These are phyloP conservation scores for Liquidambar formosana DNA, from an alignment of 164 flowering plant species.

Conservation along the genomic window DNA sequence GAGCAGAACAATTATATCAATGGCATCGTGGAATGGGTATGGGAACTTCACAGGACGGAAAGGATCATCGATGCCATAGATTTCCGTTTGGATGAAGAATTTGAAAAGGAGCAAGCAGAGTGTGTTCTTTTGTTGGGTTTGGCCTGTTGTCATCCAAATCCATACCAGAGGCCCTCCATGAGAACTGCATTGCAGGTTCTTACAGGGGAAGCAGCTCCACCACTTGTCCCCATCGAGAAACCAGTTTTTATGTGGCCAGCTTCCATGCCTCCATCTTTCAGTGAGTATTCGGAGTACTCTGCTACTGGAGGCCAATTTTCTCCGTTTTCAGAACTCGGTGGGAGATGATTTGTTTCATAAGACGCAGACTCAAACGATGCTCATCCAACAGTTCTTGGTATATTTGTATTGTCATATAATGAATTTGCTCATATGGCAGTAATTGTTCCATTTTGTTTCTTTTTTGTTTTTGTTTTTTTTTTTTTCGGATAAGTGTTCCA, in stretches of 20 bases:
- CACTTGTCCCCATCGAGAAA: constrained; percentile 35
- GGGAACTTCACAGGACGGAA: constrained; percentile 31
- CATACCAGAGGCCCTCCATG: constrained; percentile 50
- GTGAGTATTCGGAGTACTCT: constrained; percentile 8
- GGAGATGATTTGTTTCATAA: constrained; percentile 27
- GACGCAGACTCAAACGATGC: too few relatives aligned
- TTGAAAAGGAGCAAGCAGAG: constrained; percentile 26
- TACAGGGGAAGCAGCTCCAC: constrained; percentile 43
- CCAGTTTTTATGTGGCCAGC: constrained; percentile 59
- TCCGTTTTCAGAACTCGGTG: constrained; percentile 31
- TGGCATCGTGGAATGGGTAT: constrained; percentile 37
- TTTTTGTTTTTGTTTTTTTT: too few relatives aligned
- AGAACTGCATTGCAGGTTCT: constrained; percentile 42
- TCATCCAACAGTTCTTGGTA: too few relatives aligned
- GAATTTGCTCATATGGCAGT: too few relatives aligned
- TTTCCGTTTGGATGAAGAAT: constrained; percentile 22
- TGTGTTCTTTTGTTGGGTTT: constrained; percentile 37
- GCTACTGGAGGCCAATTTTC: constrained; percentile 21
- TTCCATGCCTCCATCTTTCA: constrained; percentile 22
- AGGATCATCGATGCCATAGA: constrained; percentile 33
- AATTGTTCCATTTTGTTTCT: too few relatives aligned
- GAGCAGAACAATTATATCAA: constrained; percentile 17
- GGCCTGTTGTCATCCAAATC: constrained; percentile 61
- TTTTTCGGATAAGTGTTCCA: too few relatives aligned
- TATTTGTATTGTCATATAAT: too few relatives aligned